Base-by-base conservation (phyloP, 2,329 filamentous ascomycete species). In the Hymenotorrendiella dingleyae region DNA sequence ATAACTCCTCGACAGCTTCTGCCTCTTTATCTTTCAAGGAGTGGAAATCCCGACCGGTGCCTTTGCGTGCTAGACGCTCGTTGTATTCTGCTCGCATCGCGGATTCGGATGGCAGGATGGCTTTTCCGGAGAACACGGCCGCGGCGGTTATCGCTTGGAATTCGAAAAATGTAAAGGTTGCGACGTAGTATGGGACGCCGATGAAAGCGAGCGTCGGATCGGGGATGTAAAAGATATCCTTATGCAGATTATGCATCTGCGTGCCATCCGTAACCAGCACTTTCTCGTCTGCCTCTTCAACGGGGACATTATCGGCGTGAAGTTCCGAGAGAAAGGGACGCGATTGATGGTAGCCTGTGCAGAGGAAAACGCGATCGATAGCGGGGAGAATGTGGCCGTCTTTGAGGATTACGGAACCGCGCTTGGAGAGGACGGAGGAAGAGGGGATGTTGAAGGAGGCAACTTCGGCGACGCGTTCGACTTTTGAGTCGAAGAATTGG, bases 321-420 rank as follows among this genome's bases (percentile, higher is more conserved):
- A 73, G 65, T 8, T 73, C 59, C 0, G 64, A 58, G 0, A 87
- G 65, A 52, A 85, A 87, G 0, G 83, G 82, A 12, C 82, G 72
- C 0, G 77, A 76, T 11, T 78, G 77, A 53, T 82, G 74, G 54
- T 87, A 87, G 0, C 84, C 83, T 0, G 83, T 87, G 12, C 74
- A 78, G 4, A 87, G 56, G 16, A 87, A 69, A 0, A 87, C 69
- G 12, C 67, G 64, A 52, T 87, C 72, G 26, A 87, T 76, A 8
- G 70, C 66, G 16, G 64, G 64, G 0, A 87, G 54, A 1, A 62
- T 62, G 0, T 63, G 52, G 0, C 79, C 80, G 19, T 78, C 71
- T 32, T 67, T 69, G 1, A 86, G 62, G 0, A 69, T 64, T 1
- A 80, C 62, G 0, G 59, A 68, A 0, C 73, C 69, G 0, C 74